A percentile compares a stretch with the other conserved stretches of the same genome.
Conservation (phyloP, 768 basidiomycete species). For the Naganishia onofrii region DNA sequence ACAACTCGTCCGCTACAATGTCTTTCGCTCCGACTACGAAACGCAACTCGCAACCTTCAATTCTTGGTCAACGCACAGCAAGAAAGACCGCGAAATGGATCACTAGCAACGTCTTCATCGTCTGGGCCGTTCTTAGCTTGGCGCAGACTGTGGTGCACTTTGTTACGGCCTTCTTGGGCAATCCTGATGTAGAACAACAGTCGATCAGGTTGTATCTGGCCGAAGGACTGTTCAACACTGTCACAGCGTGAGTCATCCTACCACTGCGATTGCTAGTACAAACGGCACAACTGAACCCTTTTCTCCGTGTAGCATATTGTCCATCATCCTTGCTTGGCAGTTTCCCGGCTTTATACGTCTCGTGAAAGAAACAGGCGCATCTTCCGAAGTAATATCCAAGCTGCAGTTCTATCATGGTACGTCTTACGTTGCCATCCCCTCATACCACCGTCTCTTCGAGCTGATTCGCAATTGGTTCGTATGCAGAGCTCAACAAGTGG, state of each 20-base stretch:
- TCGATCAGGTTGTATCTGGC: conserved; percentile 18
- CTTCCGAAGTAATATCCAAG: conserved; percentile 24
- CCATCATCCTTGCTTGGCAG: conserved; percentile 20
- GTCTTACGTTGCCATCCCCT: too few relatives aligned
- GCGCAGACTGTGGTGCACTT: conserved; percentile 17
- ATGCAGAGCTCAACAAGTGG: conserved; percentile 27
- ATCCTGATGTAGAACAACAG: background rate
- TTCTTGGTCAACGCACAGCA: background rate
- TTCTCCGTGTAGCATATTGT: background rate
- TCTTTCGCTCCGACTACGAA: background rate
- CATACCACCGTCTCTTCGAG: too few relatives aligned
- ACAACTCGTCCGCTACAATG: background rate
- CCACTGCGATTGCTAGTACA: background rate
- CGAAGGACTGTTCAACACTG: conserved; percentile 14
- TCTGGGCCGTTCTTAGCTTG: conserved; percentile 7
- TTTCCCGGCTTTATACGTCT: conserved; percentile 25
- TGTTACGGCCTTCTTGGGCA: background rate
- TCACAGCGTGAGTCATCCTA: conserved; percentile 22
- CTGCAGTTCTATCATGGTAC: conserved; percentile 26
- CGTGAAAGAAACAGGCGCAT: conserved; percentile 21
- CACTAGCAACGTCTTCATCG: conserved; percentile 15
- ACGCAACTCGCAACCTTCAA: background rate
- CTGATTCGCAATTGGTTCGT: background rate
- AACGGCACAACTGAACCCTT: background rate
- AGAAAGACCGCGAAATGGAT: conserved; percentile 22